These are phyloP conservation scores for Solanum etuberosum DNA, from an alignment of 257 asterid species.

Conservation along the genomic window DNA sequence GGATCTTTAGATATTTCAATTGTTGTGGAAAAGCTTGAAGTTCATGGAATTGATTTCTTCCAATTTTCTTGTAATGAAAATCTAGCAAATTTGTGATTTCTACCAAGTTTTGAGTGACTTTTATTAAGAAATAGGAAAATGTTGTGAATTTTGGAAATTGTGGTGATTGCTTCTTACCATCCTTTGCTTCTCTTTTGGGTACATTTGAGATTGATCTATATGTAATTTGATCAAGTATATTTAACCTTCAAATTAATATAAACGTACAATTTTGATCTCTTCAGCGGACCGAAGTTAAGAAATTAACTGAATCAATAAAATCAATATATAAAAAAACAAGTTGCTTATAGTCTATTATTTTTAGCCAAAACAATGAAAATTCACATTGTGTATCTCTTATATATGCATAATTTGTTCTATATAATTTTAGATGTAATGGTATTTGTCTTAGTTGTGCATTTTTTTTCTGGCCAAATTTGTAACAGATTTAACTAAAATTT, in stretches of 20 bases:
- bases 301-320: not conserved
- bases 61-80: not conserved
- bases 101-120: not conserved
- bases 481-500: too few relatives aligned
- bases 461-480: too few relatives aligned
- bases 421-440: too few relatives aligned
- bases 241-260: not conserved
- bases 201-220: not conserved
- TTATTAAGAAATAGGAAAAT: not conserved
- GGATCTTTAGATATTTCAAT: slow-evolving; percentile 72
- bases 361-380: too few relatives aligned
- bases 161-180: not conserved
- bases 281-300: not conserved
- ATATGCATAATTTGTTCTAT: too few relatives aligned
- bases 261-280: not conserved
- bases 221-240: not conserved
- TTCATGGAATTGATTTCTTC: not conserved
- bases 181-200: not conserved
- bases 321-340: too few relatives aligned
- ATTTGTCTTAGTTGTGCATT: too few relatives aligned
- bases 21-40: slow-evolving; percentile 70
- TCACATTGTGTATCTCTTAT: too few relatives aligned
- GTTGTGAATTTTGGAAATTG: not conserved
- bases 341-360: too few relatives aligned
- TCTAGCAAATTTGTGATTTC: not conserved